Conservation (phyloP, 176 grass and related monocot genomes). For the Leersia perrieri region DNA sequence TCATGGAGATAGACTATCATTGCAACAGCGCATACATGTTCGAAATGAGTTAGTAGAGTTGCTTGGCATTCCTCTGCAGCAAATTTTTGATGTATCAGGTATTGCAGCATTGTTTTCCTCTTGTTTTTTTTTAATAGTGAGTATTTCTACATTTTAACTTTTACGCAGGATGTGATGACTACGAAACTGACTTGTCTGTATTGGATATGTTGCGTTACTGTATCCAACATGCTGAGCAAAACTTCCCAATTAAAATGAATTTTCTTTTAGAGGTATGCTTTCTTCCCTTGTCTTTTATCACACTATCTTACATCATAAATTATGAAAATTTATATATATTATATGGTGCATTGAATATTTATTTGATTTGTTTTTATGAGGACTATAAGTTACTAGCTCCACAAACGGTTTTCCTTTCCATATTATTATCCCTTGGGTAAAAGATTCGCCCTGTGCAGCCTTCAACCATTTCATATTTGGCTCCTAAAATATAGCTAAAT, state of each 20-base stretch:
- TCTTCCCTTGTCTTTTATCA: background rate
- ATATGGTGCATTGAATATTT: background rate
- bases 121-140: background rate
- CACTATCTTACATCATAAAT: background rate
- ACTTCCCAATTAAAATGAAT: slow-evolving; percentile 51
- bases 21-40: slow-evolving; percentile 38
- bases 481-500: background rate
- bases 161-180: slow-evolving; percentile 46
- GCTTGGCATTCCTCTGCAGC: slow-evolving; percentile 50
- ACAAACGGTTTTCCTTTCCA: background rate
- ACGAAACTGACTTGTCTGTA: slow-evolving; percentile 49
- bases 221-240: slow-evolving; percentile 62
- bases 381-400: background rate
- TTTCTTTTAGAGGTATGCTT: slow-evolving; percentile 50
- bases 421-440: background rate
- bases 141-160: background rate
- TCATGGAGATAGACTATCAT: slow-evolving; percentile 50
- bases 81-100: slow-evolving; percentile 76
- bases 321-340: background rate
- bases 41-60: slow-evolving; percentile 44
- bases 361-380: background rate
- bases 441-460: background rate
- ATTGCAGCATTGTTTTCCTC: background rate
- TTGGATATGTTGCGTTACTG: slow-evolving; percentile 70
- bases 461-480: background rate